Evolutionary conservation across 176 grass and related monocot genomes (phyloP), one percentile per base, ranked within the genome.

Genomic region (Oryza punctata): DNA sequence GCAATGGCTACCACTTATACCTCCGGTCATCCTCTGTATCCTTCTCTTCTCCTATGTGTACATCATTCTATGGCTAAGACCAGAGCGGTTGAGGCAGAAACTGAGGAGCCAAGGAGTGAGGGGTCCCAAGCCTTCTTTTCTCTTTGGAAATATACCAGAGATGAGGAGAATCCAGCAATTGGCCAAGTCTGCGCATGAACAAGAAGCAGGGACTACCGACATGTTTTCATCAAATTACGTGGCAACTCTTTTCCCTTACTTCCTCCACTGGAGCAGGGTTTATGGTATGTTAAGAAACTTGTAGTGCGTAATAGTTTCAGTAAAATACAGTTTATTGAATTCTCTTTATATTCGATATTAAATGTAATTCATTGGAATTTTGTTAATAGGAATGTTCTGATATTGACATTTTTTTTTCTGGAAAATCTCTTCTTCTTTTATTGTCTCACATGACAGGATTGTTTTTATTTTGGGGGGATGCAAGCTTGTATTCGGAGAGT

Each of bases 61-160:
- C 68, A 80, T 33, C 69, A 35, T 78, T 25, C 27, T 89, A 25
- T 91, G 84, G 85, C 65, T 87, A 3, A 87, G 70, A 49, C 92
- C 88, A 49, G 82, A 86, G 75, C 84, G 77, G 69, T 38, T 89
- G 33, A 91, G 95, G 83, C 74, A 81, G 74, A 93, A 91, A 24
- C 86, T 89, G 52, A 84, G 84, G 64, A 68, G 60, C 5, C 95
- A 94, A 80, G 95, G 95, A 72, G 91, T 94, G 49, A 91, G 61
- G 15, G 95, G 95, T 5, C 92, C 95, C 47, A 86, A 87, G 25
- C 90, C 92, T 78, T 94, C 86, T 61, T 77, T 91, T 32, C 47
- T 94, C 59, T 82, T 87, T 52, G 90, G 95, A 3, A 94, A 97
- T 72, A 87, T 97, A 77, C 64, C 44, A 35, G 33, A 35, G 78